Conservation (phyloP, 2,329 filamentous ascomycete species). For the Tetracladium maxilliforme region DNA sequence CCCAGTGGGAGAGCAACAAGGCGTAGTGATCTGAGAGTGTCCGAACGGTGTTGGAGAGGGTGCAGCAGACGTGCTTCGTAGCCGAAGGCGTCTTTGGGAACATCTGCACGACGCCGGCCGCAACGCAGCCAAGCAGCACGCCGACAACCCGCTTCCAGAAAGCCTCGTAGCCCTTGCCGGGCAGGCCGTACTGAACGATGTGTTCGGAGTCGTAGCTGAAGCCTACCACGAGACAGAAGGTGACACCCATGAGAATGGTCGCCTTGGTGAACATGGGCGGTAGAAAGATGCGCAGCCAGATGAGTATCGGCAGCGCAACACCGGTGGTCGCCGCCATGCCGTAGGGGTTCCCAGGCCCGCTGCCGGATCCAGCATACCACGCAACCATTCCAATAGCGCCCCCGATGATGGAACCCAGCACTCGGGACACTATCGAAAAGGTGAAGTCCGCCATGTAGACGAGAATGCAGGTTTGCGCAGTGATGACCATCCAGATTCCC, state of each 20-base stretch:
- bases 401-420: constrained; percentile 27
- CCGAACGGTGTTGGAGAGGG: constrained; percentile 25
- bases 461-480: constrained; percentile 29
- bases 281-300: constrained; percentile 20
- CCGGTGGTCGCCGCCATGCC: constrained; percentile 29
- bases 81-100: constrained; percentile 30
- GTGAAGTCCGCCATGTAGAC: constrained; percentile 35
- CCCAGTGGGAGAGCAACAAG: constrained; percentile 28
- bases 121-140: constrained; percentile 27
- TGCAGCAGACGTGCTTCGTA: constrained; percentile 25
- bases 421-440: constrained; percentile 24
- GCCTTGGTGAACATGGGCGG: constrained; percentile 14
- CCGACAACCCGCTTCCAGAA: constrained; percentile 30
- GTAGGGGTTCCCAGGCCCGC: constrained; percentile 30
- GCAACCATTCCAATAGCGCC: constrained; percentile 28
- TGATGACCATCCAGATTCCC: constrained; percentile 35
- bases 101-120: constrained; percentile 26
- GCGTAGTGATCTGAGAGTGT: constrained; percentile 32
- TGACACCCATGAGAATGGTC: constrained; percentile 17
- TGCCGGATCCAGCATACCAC: constrained; percentile 35
- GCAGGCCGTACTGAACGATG: constrained; percentile 25
- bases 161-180: constrained; percentile 27
- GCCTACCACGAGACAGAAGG: constrained; percentile 26
- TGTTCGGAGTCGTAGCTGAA: constrained; percentile 31
- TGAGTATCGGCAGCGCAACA: constrained; percentile 17